Base-by-base conservation (phyloP, 352 stramenopile species). In the Pythium volutum region DNA sequence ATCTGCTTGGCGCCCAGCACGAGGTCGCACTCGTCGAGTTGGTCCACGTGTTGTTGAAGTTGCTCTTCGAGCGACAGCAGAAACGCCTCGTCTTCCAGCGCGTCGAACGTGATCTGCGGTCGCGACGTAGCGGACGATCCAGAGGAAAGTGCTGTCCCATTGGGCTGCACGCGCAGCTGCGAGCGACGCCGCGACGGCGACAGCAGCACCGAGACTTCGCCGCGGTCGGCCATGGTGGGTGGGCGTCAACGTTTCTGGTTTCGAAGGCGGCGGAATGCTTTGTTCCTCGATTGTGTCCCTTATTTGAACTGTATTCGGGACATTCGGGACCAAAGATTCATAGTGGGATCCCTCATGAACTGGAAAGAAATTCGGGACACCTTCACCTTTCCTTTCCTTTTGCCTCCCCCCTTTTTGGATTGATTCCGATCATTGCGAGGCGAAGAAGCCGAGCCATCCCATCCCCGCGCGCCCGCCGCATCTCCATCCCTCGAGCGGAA, bases 1-100 rank as follows among this genome's bases (percentile, higher is more conserved):
- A 95, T 79, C 64, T 91, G 84, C 36, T 75, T 56, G 15, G 80
- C 70, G 51, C 77, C 84, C 15, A 95, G 67, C 31, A 88, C 81
- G 16, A 95, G 67, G 45, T 86, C 84, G n/a, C 75, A 69, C 20
- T 78, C 50, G 5, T 71, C 47, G n/a, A 93, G 67, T 0, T 67
- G 54, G 26, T 73, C 47, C 22, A 78, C 75, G 12, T 82, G 76
- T 45, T 85, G 77, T 53, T 89, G 84, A 36, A 95, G 71, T 43
- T 67, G 70, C 62, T 91, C 82, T 52, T 93, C 81, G 15, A 95
- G 64, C 34, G 64, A 46, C 55, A 76, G 77, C 23, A 95, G 61
- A 49, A 93, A 93, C 11, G 55, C 62, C 38, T 89, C 81, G 12
- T 90, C 77, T 26, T 80, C 69, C 6, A 70, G 48, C 2, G 81